Percentiles rank a stretch among this genome's conserved stretches.
phyloP scores from a whole-genome alignment of 331 rosid species.

The Cydonia oblonga region DNA sequence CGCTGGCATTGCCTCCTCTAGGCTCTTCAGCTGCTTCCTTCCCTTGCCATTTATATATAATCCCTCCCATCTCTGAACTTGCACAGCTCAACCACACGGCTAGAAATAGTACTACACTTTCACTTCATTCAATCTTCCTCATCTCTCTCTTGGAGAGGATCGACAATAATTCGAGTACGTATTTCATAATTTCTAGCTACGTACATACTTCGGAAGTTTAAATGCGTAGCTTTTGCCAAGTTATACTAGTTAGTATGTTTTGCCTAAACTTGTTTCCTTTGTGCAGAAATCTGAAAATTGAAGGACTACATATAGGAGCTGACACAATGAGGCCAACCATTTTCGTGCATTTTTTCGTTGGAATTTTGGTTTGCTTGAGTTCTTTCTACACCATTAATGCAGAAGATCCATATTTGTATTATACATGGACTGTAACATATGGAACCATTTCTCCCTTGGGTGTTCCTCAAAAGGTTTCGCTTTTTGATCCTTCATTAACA shows the following conservation, averaged over 20 bases:
- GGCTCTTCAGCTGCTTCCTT: not conserved
- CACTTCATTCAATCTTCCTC: not conserved
- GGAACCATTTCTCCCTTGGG: conserved; percentile 70
- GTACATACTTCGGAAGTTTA: not conserved
- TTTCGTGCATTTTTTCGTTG: conserved; percentile 23
- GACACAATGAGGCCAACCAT: conserved; percentile 33
- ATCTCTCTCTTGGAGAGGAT: not conserved
- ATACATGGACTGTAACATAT: conserved; percentile 49
- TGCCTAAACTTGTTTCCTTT: not conserved
- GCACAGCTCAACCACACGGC: not conserved
- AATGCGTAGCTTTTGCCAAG: not conserved
- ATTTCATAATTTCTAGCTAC: not conserved
- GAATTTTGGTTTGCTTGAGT: conserved; percentile 35
- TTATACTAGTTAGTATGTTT: not conserved
- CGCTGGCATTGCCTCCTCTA: conserved; percentile 14
- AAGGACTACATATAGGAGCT: not conserved
- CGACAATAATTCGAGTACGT: not conserved
- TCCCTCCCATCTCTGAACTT: not conserved
- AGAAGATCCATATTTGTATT: conserved; percentile 54
- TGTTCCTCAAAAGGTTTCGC: conserved; percentile 45
- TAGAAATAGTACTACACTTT: not conserved
- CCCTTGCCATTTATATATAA: not conserved
- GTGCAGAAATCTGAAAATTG: not conserved
- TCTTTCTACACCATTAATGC: conserved; percentile 35
- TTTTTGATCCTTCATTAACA: not conserved